These are phyloP conservation scores for Botryotinia narcissicola DNA, from an alignment of 2,329 filamentous ascomycete species.

Conservation along the genomic window DNA sequence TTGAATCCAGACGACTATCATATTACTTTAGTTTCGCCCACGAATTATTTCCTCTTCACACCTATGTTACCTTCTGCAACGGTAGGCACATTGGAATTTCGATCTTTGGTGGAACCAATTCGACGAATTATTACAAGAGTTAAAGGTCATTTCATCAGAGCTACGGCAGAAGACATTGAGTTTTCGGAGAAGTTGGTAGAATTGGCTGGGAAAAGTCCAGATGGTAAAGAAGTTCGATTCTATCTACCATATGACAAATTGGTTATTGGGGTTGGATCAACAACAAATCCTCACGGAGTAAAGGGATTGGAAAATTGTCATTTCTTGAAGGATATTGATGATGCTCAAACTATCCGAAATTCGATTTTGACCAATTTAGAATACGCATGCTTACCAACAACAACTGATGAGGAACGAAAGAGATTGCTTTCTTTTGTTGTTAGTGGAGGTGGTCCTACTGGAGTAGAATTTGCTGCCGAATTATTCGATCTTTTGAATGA, in stretches of 20 bases:
- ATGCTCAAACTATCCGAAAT: slow-evolving; percentile 87
- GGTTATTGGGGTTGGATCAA: slow-evolving; percentile 85
- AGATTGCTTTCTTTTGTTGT: slow-evolving; percentile 93
- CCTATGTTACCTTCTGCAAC: slow-evolving; percentile 97
- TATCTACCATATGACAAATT: slow-evolving; percentile 98
- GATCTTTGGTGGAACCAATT: slow-evolving; percentile 90
- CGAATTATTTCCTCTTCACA: slow-evolving; percentile 97
- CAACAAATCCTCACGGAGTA: slow-evolving; percentile 92
- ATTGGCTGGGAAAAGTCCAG: slow-evolving; percentile 67
- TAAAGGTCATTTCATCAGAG: slow-evolving; percentile 86
- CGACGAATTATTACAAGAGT: slow-evolving; percentile 76
- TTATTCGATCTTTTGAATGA: slow-evolving; percentile 96
- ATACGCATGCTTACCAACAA: slow-evolving; percentile 87
- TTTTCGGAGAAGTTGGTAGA: slow-evolving; percentile 91
- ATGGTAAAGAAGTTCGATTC: slow-evolving; percentile 75
- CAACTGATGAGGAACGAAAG: slow-evolving; percentile 79
- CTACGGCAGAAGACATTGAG: slow-evolving; percentile 81
- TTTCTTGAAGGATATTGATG: slow-evolving; percentile 92
- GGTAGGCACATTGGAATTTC: slow-evolving; percentile 87
- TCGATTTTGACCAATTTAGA: slow-evolving; percentile 87
- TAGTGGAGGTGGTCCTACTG: slow-evolving; percentile 90
- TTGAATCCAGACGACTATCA: slow-evolving; percentile 91
- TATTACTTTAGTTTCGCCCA: slow-evolving; percentile 89
- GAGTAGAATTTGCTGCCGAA: slow-evolving; percentile 96
- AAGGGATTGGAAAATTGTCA: slow-evolving; percentile 91